These are phyloP conservation scores for Aureobasidium lini DNA, from an alignment of 2,329 filamentous ascomycete genomes.

Conservation along the genomic window DNA sequence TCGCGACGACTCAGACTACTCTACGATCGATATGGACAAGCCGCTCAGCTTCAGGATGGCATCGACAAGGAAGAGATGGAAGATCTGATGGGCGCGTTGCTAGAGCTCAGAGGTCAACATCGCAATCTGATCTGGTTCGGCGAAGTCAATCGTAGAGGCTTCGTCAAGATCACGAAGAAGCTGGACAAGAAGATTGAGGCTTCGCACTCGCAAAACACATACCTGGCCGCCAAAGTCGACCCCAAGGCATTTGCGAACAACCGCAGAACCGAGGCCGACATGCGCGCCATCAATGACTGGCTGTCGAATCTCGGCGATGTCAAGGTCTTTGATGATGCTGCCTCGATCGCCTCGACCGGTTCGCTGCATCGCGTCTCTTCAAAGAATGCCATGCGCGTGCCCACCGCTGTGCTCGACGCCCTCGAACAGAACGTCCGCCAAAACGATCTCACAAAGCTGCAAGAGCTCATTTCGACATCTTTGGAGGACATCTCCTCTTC, in stretches of 20 bases:
- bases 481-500: conserved; percentile 3
- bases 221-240: conserved; percentile 85
- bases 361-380: conserved; percentile 72
- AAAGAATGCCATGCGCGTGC: conserved; percentile 65
- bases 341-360: conserved; percentile 58
- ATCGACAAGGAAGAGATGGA: conserved; percentile 85
- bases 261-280: conserved; percentile 47
- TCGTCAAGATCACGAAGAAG: conserved; percentile 98
- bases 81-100: conserved; percentile 80
- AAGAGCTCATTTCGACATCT: conserved; percentile 39
- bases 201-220: conserved; percentile 66
- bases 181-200: conserved; percentile 86
- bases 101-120: conserved; percentile 80
- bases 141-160: conserved; percentile 89
- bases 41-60: conserved; percentile 59
- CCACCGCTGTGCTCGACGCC: conserved; percentile 59
- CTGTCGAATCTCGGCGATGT: conserved; percentile 72
- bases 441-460: conserved; percentile 55
- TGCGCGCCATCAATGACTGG: conserved; percentile 80
- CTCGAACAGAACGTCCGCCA: conserved; percentile 65
- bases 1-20: conserved; percentile 77
- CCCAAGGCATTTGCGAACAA: conserved; percentile 81
- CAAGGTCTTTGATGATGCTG: conserved; percentile 67
- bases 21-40: conserved; percentile 77
- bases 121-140: conserved; percentile 96